Percentiles rank a stretch among this genome's conserved stretches.
phyloP scores from a whole-genome alignment of 768 basidiomycete species.

The Lyophyllum decastes region DNA sequence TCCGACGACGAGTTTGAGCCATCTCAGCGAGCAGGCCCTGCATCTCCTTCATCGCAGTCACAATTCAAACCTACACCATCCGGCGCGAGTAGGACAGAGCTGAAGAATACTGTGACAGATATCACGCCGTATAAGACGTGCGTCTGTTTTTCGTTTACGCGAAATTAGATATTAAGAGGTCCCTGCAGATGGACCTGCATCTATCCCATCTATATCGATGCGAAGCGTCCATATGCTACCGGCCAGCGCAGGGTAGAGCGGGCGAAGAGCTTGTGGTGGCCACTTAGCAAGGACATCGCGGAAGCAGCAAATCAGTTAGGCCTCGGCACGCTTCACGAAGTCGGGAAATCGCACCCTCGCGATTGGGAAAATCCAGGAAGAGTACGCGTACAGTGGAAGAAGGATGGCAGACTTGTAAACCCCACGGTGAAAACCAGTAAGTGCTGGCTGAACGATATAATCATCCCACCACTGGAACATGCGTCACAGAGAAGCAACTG shows the following conservation, averaged over 20 bases:
- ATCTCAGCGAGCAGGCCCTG: conserved; percentile 51
- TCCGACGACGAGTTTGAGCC: conserved; percentile 55
- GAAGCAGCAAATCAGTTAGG: conserved; percentile 79
- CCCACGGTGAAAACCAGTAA: conserved; percentile 73
- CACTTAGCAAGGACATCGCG: conserved; percentile 89
- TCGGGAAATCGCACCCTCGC: conserved; percentile 86
- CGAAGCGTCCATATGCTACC: conserved; percentile 83
- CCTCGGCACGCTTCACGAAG: conserved; percentile 83
- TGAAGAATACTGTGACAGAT: conserved; percentile 55
- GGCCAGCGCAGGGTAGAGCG: conserved; percentile 84
- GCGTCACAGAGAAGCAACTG: conserved; percentile 69
- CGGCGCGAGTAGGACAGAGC: conserved; percentile 22
- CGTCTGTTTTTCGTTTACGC: conserved; percentile 27
- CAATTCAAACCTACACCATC: conserved; percentile 26
- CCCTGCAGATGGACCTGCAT: conserved; percentile 85
- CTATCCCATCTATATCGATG: conserved; percentile 97
- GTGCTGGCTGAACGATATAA: conserved; percentile 27
- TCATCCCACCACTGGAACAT: not conserved
- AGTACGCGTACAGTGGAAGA: conserved; percentile 91
- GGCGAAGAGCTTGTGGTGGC: conserved; percentile 89
- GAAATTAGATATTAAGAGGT: conserved; percentile 18
- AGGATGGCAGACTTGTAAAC: conserved; percentile 69
- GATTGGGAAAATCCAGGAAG: conserved; percentile 99
- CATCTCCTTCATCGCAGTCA: conserved; percentile 45
- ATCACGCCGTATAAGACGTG: conserved; percentile 85